Conservation (phyloP, 495 filamentous ascomycete species). For the Aspergillus ellipticus region DNA sequence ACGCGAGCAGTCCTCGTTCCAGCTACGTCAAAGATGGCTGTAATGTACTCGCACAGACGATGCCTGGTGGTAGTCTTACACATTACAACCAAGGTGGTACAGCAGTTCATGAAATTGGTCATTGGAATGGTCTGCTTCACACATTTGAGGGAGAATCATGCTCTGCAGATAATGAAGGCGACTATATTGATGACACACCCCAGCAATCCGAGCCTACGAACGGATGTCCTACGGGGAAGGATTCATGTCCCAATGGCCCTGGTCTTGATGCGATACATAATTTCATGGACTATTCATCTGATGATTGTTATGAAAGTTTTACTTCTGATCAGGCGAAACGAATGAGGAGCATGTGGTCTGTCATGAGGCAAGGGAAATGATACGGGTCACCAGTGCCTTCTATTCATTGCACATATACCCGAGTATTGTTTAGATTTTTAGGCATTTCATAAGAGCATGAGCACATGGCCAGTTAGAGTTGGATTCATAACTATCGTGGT, state of each 20-base stretch:
- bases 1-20: conserved; percentile 27
- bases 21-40: conserved; percentile 50
- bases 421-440: not conserved
- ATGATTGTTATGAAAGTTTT: conserved; percentile 51
- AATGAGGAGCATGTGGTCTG: conserved; percentile 46
- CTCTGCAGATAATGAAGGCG: conserved; percentile 36
- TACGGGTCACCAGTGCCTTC: not conserved
- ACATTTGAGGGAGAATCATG: conserved; percentile 53
- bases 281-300: conserved; percentile 56
- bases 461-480: too few species aligned
- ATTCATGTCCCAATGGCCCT: conserved; percentile 46
- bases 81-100: conserved; percentile 50
- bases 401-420: conserved; percentile 3
- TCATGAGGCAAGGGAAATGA: conserved; percentile 42
- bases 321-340: conserved; percentile 39
- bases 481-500: too few species aligned
- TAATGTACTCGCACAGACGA: conserved; percentile 47
- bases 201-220: conserved; percentile 46
- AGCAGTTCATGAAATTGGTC: conserved; percentile 54
- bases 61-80: conserved; percentile 43
- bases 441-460: too few species aligned
- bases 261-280: conserved; percentile 49
- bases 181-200: conserved; percentile 52
- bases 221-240: conserved; percentile 45
- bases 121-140: conserved; percentile 58